Evolutionary conservation across 306 rosid species (phyloP), one percentile per base, ranked within the genome.

Genomic region (Prunus salicina): DNA sequence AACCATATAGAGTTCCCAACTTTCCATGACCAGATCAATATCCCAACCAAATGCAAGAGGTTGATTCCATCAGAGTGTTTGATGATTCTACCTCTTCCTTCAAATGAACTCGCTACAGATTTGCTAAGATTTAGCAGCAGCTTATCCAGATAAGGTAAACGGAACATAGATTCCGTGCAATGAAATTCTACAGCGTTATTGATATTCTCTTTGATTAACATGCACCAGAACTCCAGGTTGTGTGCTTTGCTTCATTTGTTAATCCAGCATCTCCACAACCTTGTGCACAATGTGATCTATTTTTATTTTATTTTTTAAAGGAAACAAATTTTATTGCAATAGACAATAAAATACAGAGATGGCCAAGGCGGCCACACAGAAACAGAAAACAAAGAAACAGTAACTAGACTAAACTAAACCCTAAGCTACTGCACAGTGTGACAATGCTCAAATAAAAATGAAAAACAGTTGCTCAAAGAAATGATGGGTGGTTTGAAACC

Each of bases 61-160:
- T 56, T 72, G 14, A 20, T 20, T 30, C 34, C 8, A 55, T 34
- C 55, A 22, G 41, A 64, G 67, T 41, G 65, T 53, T 38, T 56
- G 15, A 64, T 16, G 22, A 64, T 8, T 64, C 46, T 7, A 64
- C 14, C 22, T 32, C 45, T 32, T 30, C 46, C 68, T 32, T 30
- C 24, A 72, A 38, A 58, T 15, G 53, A 57, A 62, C 41, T 57
- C 22, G 52, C 76, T 41, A 12, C 3, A 57, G 14, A 52, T 68
- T 81, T 76, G 69, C 67, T 70, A 30, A 83, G 79, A 63, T 78
- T 52, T 74, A 13, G 67, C 24, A 81, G 85, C 62, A 74, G 82
- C 79, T 65, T 83, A 72, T 28, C 86, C 3, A 25, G 76, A 14
- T 85, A 80, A 55, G 82, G 27, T 14, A 78, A 76, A 55, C 76